Evolutionary conservation across 2,329 filamentous ascomycete genomes (phyloP).

Genomic region (Aspergillus sp.): DNA sequence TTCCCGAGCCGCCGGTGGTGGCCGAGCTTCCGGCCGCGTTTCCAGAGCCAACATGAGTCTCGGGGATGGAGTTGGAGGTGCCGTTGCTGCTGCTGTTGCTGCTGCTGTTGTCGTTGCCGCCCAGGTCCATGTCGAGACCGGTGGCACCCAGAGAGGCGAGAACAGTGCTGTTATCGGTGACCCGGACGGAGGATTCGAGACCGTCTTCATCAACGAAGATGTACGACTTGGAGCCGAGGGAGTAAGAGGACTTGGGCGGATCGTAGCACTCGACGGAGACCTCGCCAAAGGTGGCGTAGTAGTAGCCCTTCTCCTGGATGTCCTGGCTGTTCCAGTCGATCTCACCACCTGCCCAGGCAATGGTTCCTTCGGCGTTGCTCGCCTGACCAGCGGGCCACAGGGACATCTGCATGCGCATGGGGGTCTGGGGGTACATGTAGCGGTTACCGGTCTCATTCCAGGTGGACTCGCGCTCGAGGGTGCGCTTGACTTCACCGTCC

Average conservation of each 20-base stretch:
- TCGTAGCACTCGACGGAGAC: conserved; percentile 86
- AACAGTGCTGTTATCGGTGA: conserved; percentile 71
- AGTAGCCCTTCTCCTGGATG: conserved; percentile 82
- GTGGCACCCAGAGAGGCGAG: conserved; percentile 79
- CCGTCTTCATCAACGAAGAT: conserved; percentile 65
- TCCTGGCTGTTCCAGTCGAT: conserved; percentile 84
- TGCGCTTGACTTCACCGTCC: conserved; percentile 75
- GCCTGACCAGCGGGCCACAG: conserved; percentile 89
- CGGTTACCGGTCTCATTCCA: conserved; percentile 81
- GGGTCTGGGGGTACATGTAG: conserved; percentile 89
- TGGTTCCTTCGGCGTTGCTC: conserved; percentile 77
- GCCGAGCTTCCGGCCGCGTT: conserved; percentile 23
- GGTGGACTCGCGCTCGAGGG: conserved; percentile 67
- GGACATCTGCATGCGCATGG: conserved; percentile 85
- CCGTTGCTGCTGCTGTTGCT: conserved; percentile 10
- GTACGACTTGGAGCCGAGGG: conserved; percentile 65
- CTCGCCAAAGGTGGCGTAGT: conserved; percentile 76
- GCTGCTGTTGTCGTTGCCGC: conserved; percentile 13
- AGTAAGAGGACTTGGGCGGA: conserved; percentile 68
- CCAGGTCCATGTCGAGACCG: conserved; percentile 66
- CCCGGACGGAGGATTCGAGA: conserved; percentile 74
- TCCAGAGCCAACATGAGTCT: conserved; percentile 32
- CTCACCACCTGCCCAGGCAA: conserved; percentile 85
- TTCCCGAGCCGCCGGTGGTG: conserved; percentile 10
- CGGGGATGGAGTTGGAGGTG: conserved; percentile 30